Evolutionary conservation across 495 filamentous ascomycete species (phyloP).

Genomic region (Podospora appendiculata): DNA sequence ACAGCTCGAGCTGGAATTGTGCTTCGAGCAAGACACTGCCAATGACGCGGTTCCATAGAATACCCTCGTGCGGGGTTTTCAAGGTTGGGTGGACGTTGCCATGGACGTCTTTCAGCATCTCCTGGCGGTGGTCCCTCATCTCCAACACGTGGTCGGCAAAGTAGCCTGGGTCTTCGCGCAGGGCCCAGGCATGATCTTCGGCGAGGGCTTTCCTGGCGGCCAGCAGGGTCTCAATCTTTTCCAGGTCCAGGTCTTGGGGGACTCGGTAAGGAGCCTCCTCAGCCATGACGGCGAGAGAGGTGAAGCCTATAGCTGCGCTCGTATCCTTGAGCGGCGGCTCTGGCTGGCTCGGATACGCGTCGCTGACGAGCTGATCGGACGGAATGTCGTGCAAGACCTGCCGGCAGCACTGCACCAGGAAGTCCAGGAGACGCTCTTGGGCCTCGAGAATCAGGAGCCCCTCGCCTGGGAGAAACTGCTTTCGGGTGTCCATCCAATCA

Average conservation of each 20-base stretch:
- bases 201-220: conserved; percentile 26
- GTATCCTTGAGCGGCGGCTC: conserved; percentile 24
- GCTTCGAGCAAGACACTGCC: conserved; percentile 4
- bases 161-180: conserved; percentile 51
- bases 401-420: conserved; percentile 31
- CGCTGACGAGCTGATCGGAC: not conserved
- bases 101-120: conserved; percentile 23
- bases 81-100: conserved; percentile 21
- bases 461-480: conserved; percentile 26
- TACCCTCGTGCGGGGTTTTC: not conserved
- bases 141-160: conserved; percentile 31
- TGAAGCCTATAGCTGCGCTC: conserved; percentile 2
- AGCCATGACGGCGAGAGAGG: conserved; percentile 18
- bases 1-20: conserved; percentile 5
- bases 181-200: conserved; percentile 43
- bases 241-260: conserved; percentile 33
- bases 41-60: conserved; percentile 10
- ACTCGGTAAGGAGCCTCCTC: conserved; percentile 41
- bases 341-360: conserved; percentile 15
- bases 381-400: conserved; percentile 33
- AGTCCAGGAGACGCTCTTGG: conserved; percentile 33
- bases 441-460: conserved; percentile 39
- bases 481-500: conserved; percentile 2
- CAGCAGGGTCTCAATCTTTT: conserved; percentile 30
- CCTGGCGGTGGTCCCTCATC: conserved; percentile 32